Evolutionary conservation across 257 asterid genomes (phyloP).

Genomic region (Salvia rosmarinus): DNA sequence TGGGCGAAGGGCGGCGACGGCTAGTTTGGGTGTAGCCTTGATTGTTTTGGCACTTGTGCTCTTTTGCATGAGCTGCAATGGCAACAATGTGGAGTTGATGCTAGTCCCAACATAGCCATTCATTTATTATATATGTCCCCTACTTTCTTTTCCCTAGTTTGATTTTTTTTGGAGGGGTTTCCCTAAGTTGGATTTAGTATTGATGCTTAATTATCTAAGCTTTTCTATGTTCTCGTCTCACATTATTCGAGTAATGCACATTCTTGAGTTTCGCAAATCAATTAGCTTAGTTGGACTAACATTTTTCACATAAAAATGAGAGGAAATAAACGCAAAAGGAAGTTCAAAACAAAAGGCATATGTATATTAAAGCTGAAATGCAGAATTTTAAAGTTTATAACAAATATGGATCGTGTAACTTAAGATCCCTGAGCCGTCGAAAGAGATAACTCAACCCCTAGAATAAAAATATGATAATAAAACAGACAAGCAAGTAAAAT

Average conservation of each 20-base stretch:
- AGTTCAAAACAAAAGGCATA: not conserved
- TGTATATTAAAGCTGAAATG: constrained; percentile 8
- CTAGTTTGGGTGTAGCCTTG: constrained; percentile 39
- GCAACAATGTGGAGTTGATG: constrained; percentile 17
- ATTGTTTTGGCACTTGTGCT: constrained; percentile 33
- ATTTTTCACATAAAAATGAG: not conserved
- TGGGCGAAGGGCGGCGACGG: constrained; percentile 29
- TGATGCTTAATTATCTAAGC: not conserved
- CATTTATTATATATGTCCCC: not conserved
- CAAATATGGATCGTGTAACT: constrained; percentile 31
- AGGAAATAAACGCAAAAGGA: no score
- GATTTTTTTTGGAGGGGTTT: no score
- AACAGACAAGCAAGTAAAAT: constrained; percentile 12
- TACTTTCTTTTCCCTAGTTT: not conserved
- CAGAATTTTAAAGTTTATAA: constrained; percentile 5
- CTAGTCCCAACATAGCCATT: constrained; percentile 41
- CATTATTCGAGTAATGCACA: not conserved
- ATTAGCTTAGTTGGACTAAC: not conserved
- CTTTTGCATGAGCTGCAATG: constrained; percentile 36
- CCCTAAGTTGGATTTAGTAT: not conserved
- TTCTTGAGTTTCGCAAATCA: not conserved
- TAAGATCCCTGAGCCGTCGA: constrained; percentile 36
- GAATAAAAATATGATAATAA: constrained; percentile 18
- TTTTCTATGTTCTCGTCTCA: no score
- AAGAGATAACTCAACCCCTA: constrained; percentile 36